A percentile compares a stretch with the other conserved stretches of the same genome.
phyloP scores from a whole-genome alignment of 2,329 filamentous ascomycete genomes.

The Emydomyces testavorans region DNA sequence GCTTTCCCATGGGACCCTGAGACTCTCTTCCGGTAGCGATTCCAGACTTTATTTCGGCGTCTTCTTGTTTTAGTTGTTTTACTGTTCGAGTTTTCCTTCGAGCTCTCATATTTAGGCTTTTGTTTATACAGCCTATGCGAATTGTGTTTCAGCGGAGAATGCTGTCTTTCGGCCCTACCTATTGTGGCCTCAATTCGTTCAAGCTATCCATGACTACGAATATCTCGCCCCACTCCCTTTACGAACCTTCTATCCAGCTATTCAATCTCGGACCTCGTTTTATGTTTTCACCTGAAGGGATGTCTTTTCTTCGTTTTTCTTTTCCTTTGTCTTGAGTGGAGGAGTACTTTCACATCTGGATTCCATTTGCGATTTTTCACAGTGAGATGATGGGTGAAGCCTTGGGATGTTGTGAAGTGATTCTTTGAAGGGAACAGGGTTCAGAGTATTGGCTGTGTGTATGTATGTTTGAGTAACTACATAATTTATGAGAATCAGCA shows the following conservation, averaged over 20 bases:
- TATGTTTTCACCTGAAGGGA: slow-evolving; percentile 9
- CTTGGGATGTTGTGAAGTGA: slow-evolving; percentile 1
- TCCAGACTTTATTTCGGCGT: neutral
- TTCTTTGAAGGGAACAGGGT: neutral
- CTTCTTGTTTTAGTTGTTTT: neutral
- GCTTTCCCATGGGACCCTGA: neutral
- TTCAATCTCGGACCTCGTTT: slow-evolving; percentile 2
- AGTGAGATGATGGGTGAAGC: neutral
- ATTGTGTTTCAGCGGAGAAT: slow-evolving; percentile 3
- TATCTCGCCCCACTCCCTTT: slow-evolving; percentile 5
- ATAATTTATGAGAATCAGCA: slow-evolving; percentile 5
- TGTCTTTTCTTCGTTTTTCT: neutral
- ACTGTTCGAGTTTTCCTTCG: neutral
- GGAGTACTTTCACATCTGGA: neutral
- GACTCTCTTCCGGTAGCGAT: neutral
- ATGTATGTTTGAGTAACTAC: slow-evolving; percentile 10
- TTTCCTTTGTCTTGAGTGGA: neutral
- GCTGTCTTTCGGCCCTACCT: neutral
- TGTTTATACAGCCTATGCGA: neutral
- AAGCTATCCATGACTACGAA: slow-evolving; percentile 12
- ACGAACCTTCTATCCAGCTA: slow-evolving; percentile 4
- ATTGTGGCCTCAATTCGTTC: slow-evolving; percentile 1
- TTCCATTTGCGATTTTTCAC: neutral
- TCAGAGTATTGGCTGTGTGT: slow-evolving; percentile 4
- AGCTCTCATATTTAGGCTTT: slow-evolving; percentile 1